Evolutionary conservation across 2,329 filamentous ascomycete genomes (phyloP).

Genomic region (Daldinia eschscholtzii): DNA sequence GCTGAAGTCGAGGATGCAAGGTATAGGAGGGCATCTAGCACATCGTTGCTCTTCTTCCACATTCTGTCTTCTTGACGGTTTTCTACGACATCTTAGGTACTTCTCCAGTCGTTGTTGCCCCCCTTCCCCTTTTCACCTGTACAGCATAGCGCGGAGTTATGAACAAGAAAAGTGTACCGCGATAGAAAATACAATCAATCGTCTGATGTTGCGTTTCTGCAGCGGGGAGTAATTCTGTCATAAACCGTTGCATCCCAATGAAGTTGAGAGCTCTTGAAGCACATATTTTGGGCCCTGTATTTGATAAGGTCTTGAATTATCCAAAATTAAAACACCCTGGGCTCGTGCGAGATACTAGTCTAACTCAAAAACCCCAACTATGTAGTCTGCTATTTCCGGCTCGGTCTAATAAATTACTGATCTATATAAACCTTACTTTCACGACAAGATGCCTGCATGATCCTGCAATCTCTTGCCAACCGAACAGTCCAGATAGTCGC

Average conservation of each 20-base stretch:
- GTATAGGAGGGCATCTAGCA: constrained; percentile 17
- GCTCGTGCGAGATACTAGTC: too few relatives aligned
- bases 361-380: background rate
- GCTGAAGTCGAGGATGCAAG: constrained; percentile 4
- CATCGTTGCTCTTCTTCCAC: constrained; percentile 21
- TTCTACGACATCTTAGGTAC: constrained; percentile 33
- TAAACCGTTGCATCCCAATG: too few relatives aligned
- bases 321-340: too few relatives aligned
- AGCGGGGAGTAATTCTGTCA: background rate
- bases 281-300: too few relatives aligned
- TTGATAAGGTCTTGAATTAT: too few relatives aligned
- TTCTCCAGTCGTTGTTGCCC: constrained; percentile 10
- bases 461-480: background rate
- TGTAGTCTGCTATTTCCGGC: background rate
- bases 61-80: constrained; percentile 5
- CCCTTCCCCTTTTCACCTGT: background rate
- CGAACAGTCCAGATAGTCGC: background rate
- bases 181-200: constrained; percentile 19
- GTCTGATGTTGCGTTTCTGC: background rate
- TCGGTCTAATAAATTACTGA: background rate
- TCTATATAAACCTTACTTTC: background rate
- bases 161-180: constrained; percentile 21
- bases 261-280: too few relatives aligned
- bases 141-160: constrained; percentile 42
- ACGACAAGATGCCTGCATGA: background rate